A percentile compares a stretch with the other conserved stretches of the same genome.
Evolutionary conservation across 1,284 basidiomycete species (phyloP).

Genomic region (Ustilago hordei): DNA sequence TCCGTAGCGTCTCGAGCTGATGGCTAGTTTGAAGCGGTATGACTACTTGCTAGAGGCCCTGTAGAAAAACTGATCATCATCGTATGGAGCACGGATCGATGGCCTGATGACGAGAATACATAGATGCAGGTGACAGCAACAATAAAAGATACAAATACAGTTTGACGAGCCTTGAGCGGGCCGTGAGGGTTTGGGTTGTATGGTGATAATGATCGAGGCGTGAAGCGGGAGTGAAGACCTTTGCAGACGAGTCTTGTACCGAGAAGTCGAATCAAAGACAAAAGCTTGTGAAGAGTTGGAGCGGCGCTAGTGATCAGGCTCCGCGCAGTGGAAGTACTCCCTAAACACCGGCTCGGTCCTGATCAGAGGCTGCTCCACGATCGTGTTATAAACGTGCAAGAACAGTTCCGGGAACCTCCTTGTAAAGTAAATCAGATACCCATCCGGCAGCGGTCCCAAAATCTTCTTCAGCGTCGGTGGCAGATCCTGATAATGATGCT

Average conservation of each 20-base stretch:
- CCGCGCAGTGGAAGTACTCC: conserved; percentile 56
- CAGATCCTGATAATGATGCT: conserved; percentile 97
- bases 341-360: conserved; percentile 59
- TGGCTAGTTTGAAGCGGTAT: no score
- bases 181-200: background rate
- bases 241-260: background rate
- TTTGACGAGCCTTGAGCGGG: background rate
- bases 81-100: background rate
- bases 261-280: no score
- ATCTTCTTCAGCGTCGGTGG: conserved; percentile 88
- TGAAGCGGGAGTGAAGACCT: no score
- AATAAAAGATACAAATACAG: conserved; percentile 16
- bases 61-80: background rate
- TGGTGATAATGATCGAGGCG: background rate
- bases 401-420: conserved; percentile 89
- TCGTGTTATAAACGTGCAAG: conserved; percentile 87
- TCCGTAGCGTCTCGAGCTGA: no score
- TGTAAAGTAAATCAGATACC: conserved; percentile 92
- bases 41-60: background rate
- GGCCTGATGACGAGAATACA: conserved; percentile 17
- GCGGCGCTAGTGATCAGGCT: conserved; percentile 38
- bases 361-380: conserved; percentile 72
- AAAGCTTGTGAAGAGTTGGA: background rate
- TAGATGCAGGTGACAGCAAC: background rate
- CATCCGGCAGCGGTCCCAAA: conserved; percentile 88